Conservation (phyloP, 2,329 filamentous ascomycete species). For the Ophiocordyceps camponoti-rufipedis region DNA sequence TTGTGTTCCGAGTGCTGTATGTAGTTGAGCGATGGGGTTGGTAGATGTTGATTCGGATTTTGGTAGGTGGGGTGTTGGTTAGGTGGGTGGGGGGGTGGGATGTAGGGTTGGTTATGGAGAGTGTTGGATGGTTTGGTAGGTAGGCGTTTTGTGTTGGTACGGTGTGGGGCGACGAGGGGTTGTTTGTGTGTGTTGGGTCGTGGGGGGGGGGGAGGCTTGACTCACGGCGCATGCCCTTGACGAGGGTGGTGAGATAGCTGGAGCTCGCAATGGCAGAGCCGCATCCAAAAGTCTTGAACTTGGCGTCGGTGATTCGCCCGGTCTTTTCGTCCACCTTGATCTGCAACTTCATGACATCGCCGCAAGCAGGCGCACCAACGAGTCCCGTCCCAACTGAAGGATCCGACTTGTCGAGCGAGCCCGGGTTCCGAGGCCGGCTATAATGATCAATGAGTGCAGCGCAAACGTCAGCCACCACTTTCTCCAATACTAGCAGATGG, state of each 20-base stretch:
- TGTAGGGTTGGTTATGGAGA: too few species aligned
- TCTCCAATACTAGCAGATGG: neutral
- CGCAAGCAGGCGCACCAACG: conserved; percentile 74
- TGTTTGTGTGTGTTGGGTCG: neutral
- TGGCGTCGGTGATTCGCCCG: conserved; percentile 82
- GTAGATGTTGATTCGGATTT: too few species aligned
- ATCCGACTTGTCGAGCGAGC: conserved; percentile 52
- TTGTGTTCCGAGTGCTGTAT: too few species aligned
- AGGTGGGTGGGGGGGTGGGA: too few species aligned
- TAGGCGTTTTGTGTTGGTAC: too few species aligned
- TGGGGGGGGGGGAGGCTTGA: neutral
- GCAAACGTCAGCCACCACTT: conserved; percentile 4
- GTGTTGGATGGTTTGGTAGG: too few species aligned
- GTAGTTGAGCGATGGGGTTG: too few species aligned
- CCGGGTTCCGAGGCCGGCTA: conserved; percentile 34
- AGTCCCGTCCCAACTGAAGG: conserved; percentile 76
- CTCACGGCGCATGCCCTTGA: conserved; percentile 63
- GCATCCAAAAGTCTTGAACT: conserved; percentile 97
- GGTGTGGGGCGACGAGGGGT: too few species aligned
- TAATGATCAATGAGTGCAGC: conserved; percentile 24
- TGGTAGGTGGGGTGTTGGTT: too few species aligned
- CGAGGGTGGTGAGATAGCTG: conserved; percentile 85
- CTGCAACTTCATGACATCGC: conserved; percentile 68
- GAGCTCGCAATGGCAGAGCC: conserved; percentile 78
- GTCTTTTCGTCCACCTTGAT: conserved; percentile 78